phyloP scores from a whole-genome alignment of 2,329 filamentous ascomycete genomes.

The Aspergillus sp. region DNA sequence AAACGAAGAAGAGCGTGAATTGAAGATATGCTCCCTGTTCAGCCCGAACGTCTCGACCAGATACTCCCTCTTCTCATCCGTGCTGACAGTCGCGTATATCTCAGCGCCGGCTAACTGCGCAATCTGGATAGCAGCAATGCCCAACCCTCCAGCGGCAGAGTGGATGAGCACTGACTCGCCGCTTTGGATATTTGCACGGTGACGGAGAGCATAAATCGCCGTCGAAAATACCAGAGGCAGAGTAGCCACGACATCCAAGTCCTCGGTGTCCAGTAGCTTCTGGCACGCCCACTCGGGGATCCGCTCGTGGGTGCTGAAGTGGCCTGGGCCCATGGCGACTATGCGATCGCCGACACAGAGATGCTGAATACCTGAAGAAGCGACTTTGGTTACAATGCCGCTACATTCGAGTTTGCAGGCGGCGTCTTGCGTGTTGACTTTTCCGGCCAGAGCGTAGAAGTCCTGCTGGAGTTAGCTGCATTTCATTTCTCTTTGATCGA shows the following conservation, averaged over 20 bases:
- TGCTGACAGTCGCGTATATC: slow-evolving; percentile 26
- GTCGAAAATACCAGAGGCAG: not conserved
- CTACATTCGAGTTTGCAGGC: slow-evolving; percentile 2
- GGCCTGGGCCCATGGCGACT: not conserved
- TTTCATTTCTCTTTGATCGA: too few species aligned
- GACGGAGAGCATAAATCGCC: not conserved
- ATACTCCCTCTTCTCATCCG: slow-evolving; percentile 21
- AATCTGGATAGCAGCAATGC: slow-evolving; percentile 5
- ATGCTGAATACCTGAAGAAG: not conserved
- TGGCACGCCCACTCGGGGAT: not conserved
- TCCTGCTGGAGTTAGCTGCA: not conserved
- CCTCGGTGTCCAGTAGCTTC: not conserved
- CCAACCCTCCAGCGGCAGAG: not conserved
- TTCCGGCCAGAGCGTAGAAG: not conserved
- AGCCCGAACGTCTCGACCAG: slow-evolving; percentile 17
- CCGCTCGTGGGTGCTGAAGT: not conserved
- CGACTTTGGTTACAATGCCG: not conserved
- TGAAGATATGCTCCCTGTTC: slow-evolving; percentile 9
- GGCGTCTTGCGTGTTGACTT: not conserved
- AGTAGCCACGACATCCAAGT: not conserved
- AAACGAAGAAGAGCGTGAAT: not conserved
- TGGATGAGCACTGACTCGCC: not conserved
- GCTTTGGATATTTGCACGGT: not conserved
- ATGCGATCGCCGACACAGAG: slow-evolving; percentile 1
- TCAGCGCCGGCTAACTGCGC: not conserved